phyloP scores from a whole-genome alignment of 2,329 filamentous ascomycete genomes.

The Penicillium expansum region DNA sequence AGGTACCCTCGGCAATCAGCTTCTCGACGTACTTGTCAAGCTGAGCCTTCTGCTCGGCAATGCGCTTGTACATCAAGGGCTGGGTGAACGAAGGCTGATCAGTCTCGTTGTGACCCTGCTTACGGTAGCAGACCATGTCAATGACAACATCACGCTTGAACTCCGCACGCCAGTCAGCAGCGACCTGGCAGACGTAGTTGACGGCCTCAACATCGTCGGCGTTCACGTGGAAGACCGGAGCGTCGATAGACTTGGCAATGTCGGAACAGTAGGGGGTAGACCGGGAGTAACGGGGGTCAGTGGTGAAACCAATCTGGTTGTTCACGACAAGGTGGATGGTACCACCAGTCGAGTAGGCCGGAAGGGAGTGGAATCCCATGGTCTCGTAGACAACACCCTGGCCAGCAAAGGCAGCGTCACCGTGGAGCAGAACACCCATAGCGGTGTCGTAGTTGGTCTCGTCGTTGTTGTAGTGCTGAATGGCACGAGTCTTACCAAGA shows the following conservation, averaged over 20 bases:
- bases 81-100: conserved; percentile 99
- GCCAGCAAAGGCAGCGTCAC: conserved; percentile 93
- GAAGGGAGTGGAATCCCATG: conserved; percentile 93
- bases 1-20: conserved; percentile 86
- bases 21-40: conserved; percentile 90
- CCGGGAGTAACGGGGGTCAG: conserved; percentile 92
- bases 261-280: conserved; percentile 99
- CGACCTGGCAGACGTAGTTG: conserved; percentile 96
- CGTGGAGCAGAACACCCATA: conserved; percentile 94
- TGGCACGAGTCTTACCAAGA: conserved; percentile 93
- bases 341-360: conserved; percentile 93
- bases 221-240: conserved; percentile 98
- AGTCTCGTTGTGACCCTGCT: conserved; percentile 98
- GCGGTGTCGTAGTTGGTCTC: conserved; percentile 84
- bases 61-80: conserved; percentile 98
- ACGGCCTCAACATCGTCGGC: conserved; percentile 97
- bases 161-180: conserved; percentile 95
- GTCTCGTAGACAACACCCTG: conserved; percentile 99
- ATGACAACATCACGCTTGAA: conserved; percentile 99
- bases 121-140: conserved; percentile 97
- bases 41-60: conserved; percentile 76
- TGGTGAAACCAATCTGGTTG: conserved; percentile 99
- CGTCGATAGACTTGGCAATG: conserved; percentile 98
- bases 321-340: conserved; percentile 97
- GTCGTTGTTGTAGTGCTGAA: conserved; percentile 98